These are phyloP conservation scores for Uncinocarpus reesii DNA, from an alignment of 2,329 filamentous ascomycete species.

Conservation along the genomic window DNA sequence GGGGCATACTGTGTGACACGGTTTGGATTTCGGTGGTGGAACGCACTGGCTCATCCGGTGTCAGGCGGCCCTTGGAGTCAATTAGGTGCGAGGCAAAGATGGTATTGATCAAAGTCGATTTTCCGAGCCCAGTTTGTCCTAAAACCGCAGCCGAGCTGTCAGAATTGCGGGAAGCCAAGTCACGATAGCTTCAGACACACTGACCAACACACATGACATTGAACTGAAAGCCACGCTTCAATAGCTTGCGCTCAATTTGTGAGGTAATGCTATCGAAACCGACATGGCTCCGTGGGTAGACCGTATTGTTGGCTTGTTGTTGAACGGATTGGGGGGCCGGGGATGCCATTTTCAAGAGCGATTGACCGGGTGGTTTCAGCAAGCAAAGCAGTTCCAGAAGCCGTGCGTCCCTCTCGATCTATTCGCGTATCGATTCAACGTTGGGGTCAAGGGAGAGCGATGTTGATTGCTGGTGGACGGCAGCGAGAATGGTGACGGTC, in stretches of 20 bases:
- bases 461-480: no score
- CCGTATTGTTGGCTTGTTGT: constrained; percentile 35
- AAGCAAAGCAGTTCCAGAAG: not conserved
- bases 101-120: constrained; percentile 73
- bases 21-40: constrained; percentile 97
- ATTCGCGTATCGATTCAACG: not conserved
- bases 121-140: constrained; percentile 98
- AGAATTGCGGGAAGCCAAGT: not conserved
- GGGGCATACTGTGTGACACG: constrained; percentile 66
- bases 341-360: constrained; percentile 11
- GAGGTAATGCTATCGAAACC: constrained; percentile 99
- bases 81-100: constrained; percentile 99
- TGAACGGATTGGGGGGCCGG: constrained; percentile 30
- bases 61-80: constrained; percentile 92
- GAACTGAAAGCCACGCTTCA: constrained; percentile 99
- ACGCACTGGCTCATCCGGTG: constrained; percentile 85
- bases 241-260: constrained; percentile 97
- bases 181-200: constrained; percentile 33
- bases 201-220: constrained; percentile 98
- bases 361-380: constrained; percentile 4
- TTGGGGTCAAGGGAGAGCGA: not conserved
- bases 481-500: not conserved
- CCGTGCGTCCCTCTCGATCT: not conserved
- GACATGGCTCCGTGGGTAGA: constrained; percentile 93
- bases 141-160: constrained; percentile 12